Conservation (phyloP, 2,329 filamentous ascomycete genomes). For the Pestalotiopsis fici region DNA sequence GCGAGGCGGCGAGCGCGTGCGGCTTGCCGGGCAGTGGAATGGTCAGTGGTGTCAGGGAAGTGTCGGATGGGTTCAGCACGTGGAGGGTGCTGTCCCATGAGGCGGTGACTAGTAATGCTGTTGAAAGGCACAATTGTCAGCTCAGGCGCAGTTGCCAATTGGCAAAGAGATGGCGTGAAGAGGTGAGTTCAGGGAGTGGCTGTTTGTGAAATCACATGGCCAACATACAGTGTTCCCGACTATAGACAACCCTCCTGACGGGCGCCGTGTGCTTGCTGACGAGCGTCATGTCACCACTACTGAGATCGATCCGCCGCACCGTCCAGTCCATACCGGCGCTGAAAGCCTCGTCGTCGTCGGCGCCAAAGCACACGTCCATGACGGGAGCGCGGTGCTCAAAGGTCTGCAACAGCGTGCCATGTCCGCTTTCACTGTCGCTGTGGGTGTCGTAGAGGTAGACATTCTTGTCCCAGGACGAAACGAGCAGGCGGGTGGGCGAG, state of each 20-base stretch:
- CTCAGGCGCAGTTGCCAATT: no score
- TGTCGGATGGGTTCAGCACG: slow-evolving; percentile 67
- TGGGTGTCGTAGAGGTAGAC: slow-evolving; percentile 85
- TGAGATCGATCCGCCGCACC: slow-evolving; percentile 75
- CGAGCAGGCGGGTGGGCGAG: slow-evolving; percentile 76
- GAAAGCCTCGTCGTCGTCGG: slow-evolving; percentile 80
- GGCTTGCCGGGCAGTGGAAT: slow-evolving; percentile 82
- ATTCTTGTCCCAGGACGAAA: slow-evolving; percentile 91
- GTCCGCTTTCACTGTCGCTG: slow-evolving; percentile 35
- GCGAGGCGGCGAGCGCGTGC: slow-evolving; percentile 79
- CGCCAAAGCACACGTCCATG: slow-evolving; percentile 88
- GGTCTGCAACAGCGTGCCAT: slow-evolving; percentile 67
- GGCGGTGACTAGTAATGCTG: slow-evolving; percentile 78
- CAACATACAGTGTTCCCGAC: slow-evolving; percentile 65
- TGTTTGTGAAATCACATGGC: not conserved
- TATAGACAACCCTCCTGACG: slow-evolving; percentile 84
- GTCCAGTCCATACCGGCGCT: slow-evolving; percentile 84
- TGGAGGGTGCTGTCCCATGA: slow-evolving; percentile 94
- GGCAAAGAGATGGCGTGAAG: not conserved
- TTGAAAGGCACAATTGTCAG: not conserved
- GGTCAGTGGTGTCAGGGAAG: slow-evolving; percentile 56
- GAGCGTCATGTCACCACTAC: slow-evolving; percentile 70
- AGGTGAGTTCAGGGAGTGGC: not conserved
- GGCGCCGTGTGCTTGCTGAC: slow-evolving; percentile 78
- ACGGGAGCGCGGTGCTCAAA: slow-evolving; percentile 84